Evolutionary conservation across 495 filamentous ascomycete species (phyloP), one percentile per base, ranked within the genome.

Genomic region (Umbilicaria muhlenbergii): DNA sequence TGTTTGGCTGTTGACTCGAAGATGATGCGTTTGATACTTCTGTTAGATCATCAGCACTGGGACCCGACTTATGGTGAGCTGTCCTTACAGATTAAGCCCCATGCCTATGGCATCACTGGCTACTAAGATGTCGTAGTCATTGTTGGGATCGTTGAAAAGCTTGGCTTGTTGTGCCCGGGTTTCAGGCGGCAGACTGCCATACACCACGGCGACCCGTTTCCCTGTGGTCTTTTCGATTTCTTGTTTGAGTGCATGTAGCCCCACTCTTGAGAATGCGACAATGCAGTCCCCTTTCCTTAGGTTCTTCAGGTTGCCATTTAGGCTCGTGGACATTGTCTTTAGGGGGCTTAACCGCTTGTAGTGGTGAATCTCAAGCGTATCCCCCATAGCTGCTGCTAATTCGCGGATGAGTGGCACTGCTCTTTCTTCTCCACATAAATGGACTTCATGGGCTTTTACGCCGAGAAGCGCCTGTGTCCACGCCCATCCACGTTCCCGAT

Each of bases 81-180:
- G 28, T 21, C 66, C 68, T 65, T 56, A 82, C 64, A 99, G 56
- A 59, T 99, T 99, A 28, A 99, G 63, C 1, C 91, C 91, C 91
- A 99, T 99, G 17, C 91, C 91, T 49, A 99, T 86, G 17, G 91
- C 91, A 58, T 99, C 91, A 51, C 86, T 94, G 13, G 91, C 91
- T 19, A 89, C 85, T 4, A 99, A 67, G 48, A 80, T 87, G 51
- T 99, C 87, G 57, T 94, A 99, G 33, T 93, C 88, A 59, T 84
- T 96, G 55, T 91, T 64, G 0, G 82, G 86, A 49, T 95, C 84
- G 52, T 98, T 98, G 68, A 98, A 98, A 2, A 94, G 70, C 18
- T 69, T 71, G 6, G 91, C 91, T 62, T 99, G 91, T 53, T 86
- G 78, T 11, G 83, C 86, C 44, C 92, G 73, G 36, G 86, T 94